Base-by-base conservation (phyloP, 2,329 filamentous ascomycete genomes). In the Ceratocystis alfenasii region DNA sequence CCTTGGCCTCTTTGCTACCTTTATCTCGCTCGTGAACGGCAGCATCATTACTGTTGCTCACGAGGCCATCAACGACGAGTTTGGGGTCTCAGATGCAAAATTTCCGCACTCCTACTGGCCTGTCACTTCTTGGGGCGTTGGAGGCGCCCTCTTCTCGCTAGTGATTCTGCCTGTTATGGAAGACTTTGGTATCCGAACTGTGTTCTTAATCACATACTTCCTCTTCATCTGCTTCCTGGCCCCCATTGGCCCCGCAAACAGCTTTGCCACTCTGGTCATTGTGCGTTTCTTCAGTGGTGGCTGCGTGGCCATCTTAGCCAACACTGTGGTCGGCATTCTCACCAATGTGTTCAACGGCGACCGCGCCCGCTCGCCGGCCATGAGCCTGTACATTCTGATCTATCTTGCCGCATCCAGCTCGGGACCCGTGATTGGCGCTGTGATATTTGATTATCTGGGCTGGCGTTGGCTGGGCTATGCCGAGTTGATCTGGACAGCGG, bases 141-240 rank as follows among this genome's bases (percentile, higher is more conserved):
- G 76, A 1, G 77, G 74, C 7, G 78, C 75, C 2, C 68, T 77
- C 0, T 75, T 74, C 10, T 75, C 76, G 5, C 68, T 79, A 4
- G 60, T 77, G 2, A 72, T 76, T 1, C 66, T 79, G 2, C 77
- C 77, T 1, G 64, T 78, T 25, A 78, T 77, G 72, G 77, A 75
- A 65, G 71, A 73, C 55, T 73, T 70, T 45, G 74, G 74, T 48
- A 66, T 74, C 17, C 70, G 72, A 22, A 69, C 70, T 1, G 69
- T 69, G 2, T 71, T 72, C 25, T 68, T 73, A 0, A 17, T 66
- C 4, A 70, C 70, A 0, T 72, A 73, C 60, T 66, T 72, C 28
- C 17, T 68, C 48, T 73, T 73, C 45, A 67, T 71, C 17, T 65
- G 64, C 20, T 68, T 68, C 45, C n/a, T 68, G 30, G 66, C 62